Evolutionary conservation across 2,329 filamentous ascomycete species (phyloP).

Genomic region (Aspergillus texensis): DNA sequence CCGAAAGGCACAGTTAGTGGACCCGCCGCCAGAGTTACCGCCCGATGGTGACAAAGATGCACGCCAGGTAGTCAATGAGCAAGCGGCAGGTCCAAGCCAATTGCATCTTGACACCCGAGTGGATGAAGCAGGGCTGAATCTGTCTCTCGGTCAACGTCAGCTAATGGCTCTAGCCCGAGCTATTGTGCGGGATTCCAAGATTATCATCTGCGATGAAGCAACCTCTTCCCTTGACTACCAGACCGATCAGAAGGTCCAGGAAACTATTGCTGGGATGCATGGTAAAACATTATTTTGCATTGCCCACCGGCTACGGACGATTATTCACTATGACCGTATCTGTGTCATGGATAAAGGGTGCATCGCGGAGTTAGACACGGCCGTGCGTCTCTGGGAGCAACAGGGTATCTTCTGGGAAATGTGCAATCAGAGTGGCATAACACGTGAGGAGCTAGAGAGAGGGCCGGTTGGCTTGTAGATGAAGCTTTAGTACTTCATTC

Average conservation of each 20-base stretch:
- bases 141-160: constrained; percentile 91
- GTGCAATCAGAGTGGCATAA: constrained; percentile 85
- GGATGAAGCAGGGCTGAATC: constrained; percentile 94
- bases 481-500: no score
- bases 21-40: no score
- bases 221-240: constrained; percentile 94
- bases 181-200: constrained; percentile 81
- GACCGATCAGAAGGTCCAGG: constrained; percentile 91
- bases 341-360: constrained; percentile 90
- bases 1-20: no score
- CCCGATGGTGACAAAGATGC: no score
- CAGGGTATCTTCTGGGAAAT: constrained; percentile 83
- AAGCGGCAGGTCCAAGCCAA: constrained; percentile 14
- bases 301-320: constrained; percentile 87
- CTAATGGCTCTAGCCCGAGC: constrained; percentile 93
- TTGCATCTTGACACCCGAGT: constrained; percentile 73
- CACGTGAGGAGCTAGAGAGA: constrained; percentile 15
- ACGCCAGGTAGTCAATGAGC: no score
- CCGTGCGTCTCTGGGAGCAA: constrained; percentile 67
- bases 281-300: constrained; percentile 91
- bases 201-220: constrained; percentile 97
- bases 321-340: constrained; percentile 92
- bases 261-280: constrained; percentile 83
- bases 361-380: constrained; percentile 85
- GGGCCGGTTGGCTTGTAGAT: no score